Percentiles rank a stretch among this genome's conserved stretches.
These are phyloP conservation scores for Sporopachydermia cereana DNA, from an alignment of 1,139 yeast species.

Conservation along the genomic window DNA sequence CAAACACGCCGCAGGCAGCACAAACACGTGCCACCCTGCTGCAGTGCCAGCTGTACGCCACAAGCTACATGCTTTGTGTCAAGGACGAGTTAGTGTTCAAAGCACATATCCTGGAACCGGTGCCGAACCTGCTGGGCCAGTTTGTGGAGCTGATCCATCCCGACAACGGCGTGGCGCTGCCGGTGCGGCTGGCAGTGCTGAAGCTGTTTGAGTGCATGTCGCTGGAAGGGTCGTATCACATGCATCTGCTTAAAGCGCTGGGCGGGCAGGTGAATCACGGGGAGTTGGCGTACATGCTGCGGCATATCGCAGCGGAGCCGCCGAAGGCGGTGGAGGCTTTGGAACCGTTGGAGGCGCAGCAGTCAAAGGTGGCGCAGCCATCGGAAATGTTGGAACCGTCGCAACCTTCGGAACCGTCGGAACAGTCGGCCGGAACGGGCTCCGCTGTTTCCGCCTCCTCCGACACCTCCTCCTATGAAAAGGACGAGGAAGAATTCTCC, in stretches of 20 bases:
- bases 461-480: constrained; percentile 6
- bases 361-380: not conserved
- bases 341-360: not conserved
- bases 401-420: not conserved
- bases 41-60: constrained; percentile 53
- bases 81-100: constrained; percentile 38
- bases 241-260: constrained; percentile 67
- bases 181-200: constrained; percentile 47
- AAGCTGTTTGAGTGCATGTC: constrained; percentile 66
- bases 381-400: not conserved
- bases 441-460: not conserved
- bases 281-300: constrained; percentile 55
- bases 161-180: constrained; percentile 31
- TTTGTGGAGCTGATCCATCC: constrained; percentile 61
- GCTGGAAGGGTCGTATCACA: constrained; percentile 56
- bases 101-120: constrained; percentile 56
- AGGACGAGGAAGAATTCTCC: constrained; percentile 36
- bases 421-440: not conserved
- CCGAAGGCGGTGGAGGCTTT: constrained; percentile 17
- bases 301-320: constrained; percentile 44
- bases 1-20: constrained; percentile 42
- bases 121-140: constrained; percentile 63
- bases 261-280: constrained; percentile 93
- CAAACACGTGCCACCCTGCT: constrained; percentile 47
- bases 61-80: constrained; percentile 49